A percentile compares a stretch with the other conserved stretches of the same genome.
These are phyloP conservation scores for Inonotus obliquus DNA, from an alignment of 1,284 basidiomycete genomes.

Conservation along the genomic window DNA sequence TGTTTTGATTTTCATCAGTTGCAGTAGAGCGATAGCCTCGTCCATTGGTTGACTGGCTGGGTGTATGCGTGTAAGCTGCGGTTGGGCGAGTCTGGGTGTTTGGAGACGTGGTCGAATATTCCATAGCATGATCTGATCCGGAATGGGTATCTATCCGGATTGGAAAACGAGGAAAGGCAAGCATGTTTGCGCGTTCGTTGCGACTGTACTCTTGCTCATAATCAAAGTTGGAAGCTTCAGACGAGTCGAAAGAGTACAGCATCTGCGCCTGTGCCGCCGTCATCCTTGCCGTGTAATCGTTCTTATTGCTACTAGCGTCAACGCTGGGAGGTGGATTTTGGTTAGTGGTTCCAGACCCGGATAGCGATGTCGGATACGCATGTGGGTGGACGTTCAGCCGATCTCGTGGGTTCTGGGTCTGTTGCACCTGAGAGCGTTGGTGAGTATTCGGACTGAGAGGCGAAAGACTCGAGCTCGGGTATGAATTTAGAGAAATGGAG, in stretches of 20 bases:
- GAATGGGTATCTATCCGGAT: no score
- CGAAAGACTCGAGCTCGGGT: neutral
- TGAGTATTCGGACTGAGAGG: neutral
- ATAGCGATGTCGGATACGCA: neutral
- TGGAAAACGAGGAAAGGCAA: no score
- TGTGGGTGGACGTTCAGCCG: neutral
- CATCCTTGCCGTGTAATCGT: neutral
- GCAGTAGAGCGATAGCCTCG: no score
- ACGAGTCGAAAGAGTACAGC: neutral
- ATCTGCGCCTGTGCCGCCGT: neutral
- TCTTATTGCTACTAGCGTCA: neutral
- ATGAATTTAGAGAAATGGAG: neutral
- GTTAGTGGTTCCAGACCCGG: neutral
- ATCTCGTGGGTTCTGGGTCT: neutral
- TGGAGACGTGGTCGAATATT: neutral
- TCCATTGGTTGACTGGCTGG: neutral
- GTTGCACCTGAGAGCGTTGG: neutral
- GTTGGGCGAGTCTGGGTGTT: neutral
- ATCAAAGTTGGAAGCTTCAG: neutral
- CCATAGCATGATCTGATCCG: neutral
- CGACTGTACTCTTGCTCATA: no score
- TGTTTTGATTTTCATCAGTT: no score
- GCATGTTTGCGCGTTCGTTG: no score
- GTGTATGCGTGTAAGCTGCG: neutral
- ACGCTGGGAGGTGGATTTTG: neutral